Base-by-base conservation (phyloP, 805 yeast genomes). In the Pichia eremophila region DNA sequence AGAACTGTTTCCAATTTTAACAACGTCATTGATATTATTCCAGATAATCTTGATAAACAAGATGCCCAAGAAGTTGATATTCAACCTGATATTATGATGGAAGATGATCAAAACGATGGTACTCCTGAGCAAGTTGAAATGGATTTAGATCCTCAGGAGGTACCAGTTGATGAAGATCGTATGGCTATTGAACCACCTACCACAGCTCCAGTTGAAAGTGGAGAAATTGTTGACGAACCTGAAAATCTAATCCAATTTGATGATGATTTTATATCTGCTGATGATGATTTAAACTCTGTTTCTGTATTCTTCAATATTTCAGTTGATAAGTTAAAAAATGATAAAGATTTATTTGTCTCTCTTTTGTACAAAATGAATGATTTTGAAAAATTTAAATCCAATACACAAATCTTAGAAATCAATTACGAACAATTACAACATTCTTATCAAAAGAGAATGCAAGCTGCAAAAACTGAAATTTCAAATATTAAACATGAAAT, bases 341-440 rank as follows among this genome's bases (percentile, higher is more conserved):
- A 62, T 39, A 27, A 41, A 0, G 48, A 32, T 1, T 43, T 66
- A 1, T 47, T 70, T 17, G 45, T 41, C 2, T 60, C 62, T 35
- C 47, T 74, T 5, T 56, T 60, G 29, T 49, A 49, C 3, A 67
- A 62, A 44, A 50, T 69, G 17, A 53, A 56, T 5, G 71, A 70
- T 42, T 59, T 66, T 40, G 63, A 69, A 32, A 59, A 60, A 10
- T 44, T 72, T 39, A 62, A 65, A 47, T 68, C 76, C 1, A 67
- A 66, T 41, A 67, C 65, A 43, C 47, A 68, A 42, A 55, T 66
- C 3, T 39, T 68, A 29, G 69, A 66, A 47, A 64, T 73, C 12
- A 63, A 64, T n/a, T 57, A 67, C 17, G 77, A 74, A 46, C 75
- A 71, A 46, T 51, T 61, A 17, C 64, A 65, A 19, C 71, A 67